Base-by-base conservation (phyloP, 2,329 filamentous ascomycete species). In the Sporothrix curviconia region DNA sequence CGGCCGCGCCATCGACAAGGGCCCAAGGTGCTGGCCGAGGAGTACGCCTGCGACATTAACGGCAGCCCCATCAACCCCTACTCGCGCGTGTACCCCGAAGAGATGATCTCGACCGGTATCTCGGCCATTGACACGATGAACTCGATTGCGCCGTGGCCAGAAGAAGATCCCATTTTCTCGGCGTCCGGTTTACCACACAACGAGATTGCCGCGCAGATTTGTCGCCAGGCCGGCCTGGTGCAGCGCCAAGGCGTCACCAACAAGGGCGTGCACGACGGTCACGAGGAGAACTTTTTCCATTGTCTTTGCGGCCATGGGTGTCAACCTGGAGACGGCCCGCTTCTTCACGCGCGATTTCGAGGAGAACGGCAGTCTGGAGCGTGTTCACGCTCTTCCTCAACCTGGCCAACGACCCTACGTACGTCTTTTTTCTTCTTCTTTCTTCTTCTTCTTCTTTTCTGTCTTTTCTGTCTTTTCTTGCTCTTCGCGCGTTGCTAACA, bases 281-380 rank as follows among this genome's bases (percentile, higher is more conserved):
- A 99, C 75, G 91, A 96, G 69, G 94, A 99, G 70, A 99, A 99
- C 80, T 99, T 99, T n/a, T 82, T 96, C 92, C 60, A 99, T 99
- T 68, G 94, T 99, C 58, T 99, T 99, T 71, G 95, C 90, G 70
- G 94, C 94, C 70, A 99, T 99, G 94, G 94, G 94, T 91, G 94
- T 99, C 67, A 99, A 99, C 79, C 85, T 99, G 86, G 94, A 99
- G 73, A 99, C 94, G 32, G 90, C 89, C 67, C 89, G 94, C 67
- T 99, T 99, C 84, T 99, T 99, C 80, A 97, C 92, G 37, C 84
- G 90, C 64, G 94, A 99, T 69, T 99, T 99, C 70, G 94, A 99
- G 75, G 91, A 99, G 82, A 99, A 99, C 75, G 95, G 95, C 66
- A 95, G 90, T 76, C 85, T 99, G 86, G 94, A 96, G 78, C 90